Percentiles rank a stretch among this genome's conserved stretches.
phyloP scores from a whole-genome alignment of 306 rosid species.

The Cucurbita maxima region DNA sequence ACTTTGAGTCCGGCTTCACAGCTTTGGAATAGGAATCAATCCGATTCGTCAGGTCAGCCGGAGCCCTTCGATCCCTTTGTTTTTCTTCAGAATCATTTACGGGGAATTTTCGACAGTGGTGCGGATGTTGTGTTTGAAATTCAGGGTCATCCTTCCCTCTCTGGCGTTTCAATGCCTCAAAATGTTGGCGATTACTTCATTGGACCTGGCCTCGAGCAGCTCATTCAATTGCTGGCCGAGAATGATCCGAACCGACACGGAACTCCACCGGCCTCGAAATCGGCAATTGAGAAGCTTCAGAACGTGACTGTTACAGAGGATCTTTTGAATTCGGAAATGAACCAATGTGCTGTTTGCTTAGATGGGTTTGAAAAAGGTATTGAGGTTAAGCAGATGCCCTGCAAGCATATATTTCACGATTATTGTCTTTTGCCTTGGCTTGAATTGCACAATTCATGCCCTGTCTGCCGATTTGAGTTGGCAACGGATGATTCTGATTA shows the following conservation, averaged over 20 bases:
- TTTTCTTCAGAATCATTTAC: constrained; percentile 10
- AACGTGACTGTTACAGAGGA: constrained; percentile 29
- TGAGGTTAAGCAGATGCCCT: constrained; percentile 67
- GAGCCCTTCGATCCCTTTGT: constrained; percentile 3
- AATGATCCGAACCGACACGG: constrained; percentile 86
- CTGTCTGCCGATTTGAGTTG: constrained; percentile 75
- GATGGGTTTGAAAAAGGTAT: constrained; percentile 49
- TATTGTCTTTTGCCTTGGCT: constrained; percentile 81
- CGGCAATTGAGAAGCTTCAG: constrained; percentile 43
- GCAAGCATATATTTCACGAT: constrained; percentile 66
- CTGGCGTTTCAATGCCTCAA: constrained; percentile 1
- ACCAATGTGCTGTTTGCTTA: constrained; percentile 84
- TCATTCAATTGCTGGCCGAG: constrained; percentile 83
- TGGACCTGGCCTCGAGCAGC: constrained; percentile 85
- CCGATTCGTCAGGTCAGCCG: background rate
- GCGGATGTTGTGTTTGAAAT: constrained; percentile 6
- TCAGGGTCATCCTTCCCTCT: background rate
- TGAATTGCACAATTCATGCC: constrained; percentile 78
- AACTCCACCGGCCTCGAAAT: constrained; percentile 76
- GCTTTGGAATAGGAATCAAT: background rate
- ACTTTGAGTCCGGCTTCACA: background rate
- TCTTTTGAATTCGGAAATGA: constrained; percentile 43
- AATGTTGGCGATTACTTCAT: constrained; percentile 80
- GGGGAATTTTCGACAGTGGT: background rate
- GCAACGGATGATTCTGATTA: constrained; percentile 75